Evolutionary conservation across 352 stramenopile species (phyloP).

Genomic region (Saprolegnia diclina): DNA sequence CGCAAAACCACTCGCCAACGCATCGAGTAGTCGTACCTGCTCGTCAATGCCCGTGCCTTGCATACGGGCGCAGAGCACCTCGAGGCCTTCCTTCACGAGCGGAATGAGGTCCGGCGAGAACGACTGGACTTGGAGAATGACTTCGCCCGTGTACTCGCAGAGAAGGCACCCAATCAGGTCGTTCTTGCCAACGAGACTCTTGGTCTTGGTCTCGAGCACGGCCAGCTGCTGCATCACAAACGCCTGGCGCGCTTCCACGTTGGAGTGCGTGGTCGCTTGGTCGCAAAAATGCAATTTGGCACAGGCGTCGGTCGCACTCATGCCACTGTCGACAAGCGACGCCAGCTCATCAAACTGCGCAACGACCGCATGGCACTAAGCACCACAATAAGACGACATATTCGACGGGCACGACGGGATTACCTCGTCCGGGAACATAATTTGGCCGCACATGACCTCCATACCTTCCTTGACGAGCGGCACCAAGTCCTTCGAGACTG

Average conservation of each 20-base stretch:
- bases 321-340: conserved; percentile 4
- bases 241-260: background rate
- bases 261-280: background rate
- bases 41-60: background rate
- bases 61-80: conserved; percentile 50
- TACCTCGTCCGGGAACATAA: conserved; percentile 15
- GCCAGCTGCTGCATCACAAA: conserved; percentile 16
- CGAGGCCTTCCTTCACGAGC: conserved; percentile 28
- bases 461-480: conserved; percentile 23
- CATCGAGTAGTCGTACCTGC: background rate
- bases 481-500: conserved; percentile 1
- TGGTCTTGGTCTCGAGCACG: conserved; percentile 1
- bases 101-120: conserved; percentile 22
- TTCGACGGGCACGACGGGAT: too few species aligned
- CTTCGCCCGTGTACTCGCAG: conserved; percentile 17
- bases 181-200: background rate
- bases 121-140: background rate
- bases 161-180: conserved; percentile 21
- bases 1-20: background rate
- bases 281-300: conserved; percentile 14
- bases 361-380: conserved; percentile 18
- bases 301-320: background rate
- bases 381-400: background rate
- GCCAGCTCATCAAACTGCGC: conserved; percentile 17
- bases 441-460: conserved; percentile 9